Evolutionary conservation across 164 flowering plant species (phyloP).

Genomic region (Vitis riparia): DNA sequence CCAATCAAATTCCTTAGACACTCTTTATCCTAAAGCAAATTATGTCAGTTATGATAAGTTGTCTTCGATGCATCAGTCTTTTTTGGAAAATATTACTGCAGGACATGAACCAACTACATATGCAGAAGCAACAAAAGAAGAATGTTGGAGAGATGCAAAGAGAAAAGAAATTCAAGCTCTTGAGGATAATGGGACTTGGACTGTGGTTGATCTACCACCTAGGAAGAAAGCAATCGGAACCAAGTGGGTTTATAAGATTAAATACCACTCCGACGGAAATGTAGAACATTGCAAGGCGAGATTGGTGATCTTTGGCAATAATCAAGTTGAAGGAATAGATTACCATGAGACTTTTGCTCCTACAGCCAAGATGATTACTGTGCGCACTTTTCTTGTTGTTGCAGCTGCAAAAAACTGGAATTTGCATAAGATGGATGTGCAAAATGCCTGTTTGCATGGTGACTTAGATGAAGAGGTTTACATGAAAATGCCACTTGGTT

Average conservation of each 20-base stretch:
- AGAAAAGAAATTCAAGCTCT: conserved; percentile 1
- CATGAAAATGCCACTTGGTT: background rate
- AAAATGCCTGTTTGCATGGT: conserved; percentile 8
- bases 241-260: conserved; percentile 4
- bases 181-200: conserved; percentile 11
- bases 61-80: background rate
- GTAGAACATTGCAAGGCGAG: background rate
- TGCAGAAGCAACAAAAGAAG: conserved; percentile 1
- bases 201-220: background rate
- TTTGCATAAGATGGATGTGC: conserved; percentile 7
- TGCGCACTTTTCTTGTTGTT: conserved; percentile 5
- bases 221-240: conserved; percentile 1
- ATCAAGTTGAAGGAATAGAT: conserved; percentile 1
- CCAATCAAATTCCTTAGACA: conserved; percentile 3
- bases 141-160: conserved; percentile 9
- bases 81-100: background rate
- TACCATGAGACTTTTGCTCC: conserved; percentile 4
- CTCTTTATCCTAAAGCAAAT: background rate
- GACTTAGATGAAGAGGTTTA: conserved; percentile 1
- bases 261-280: background rate
- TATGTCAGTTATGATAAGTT: background rate
- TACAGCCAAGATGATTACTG: conserved; percentile 6
- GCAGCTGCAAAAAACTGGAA: background rate
- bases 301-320: background rate
- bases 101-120: background rate